Percentiles rank a stretch among this genome's conserved stretches.
Evolutionary conservation across 352 stramenopile genomes (phyloP).

Genomic region (Globisporangium emineosum): DNA sequence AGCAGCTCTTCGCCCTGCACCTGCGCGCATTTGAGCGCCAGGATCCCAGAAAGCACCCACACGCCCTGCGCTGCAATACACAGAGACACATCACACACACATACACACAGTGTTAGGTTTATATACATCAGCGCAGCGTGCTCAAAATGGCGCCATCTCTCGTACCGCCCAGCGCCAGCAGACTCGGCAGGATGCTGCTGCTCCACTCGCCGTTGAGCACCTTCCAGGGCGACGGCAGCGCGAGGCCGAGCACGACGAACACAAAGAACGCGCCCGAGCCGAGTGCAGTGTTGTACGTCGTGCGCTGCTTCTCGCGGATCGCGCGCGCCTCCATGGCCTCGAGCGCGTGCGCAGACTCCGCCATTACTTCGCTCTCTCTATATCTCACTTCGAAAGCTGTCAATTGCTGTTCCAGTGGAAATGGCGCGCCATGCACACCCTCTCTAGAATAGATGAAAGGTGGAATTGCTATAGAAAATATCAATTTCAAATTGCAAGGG

Average conservation of each 20-base stretch:
- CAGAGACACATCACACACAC: neutral
- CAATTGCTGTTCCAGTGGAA: conserved; percentile 1
- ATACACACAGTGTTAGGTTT: neutral
- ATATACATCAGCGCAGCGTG: neutral
- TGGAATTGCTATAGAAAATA: neutral
- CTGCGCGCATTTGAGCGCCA: conserved; percentile 61
- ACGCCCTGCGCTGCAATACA: conserved; percentile 36
- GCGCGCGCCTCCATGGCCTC: conserved; percentile 56
- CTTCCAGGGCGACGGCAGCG: conserved; percentile 62
- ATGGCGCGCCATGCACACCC: neutral
- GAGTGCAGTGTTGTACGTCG: conserved; percentile 61
- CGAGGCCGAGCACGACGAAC: conserved; percentile 38
- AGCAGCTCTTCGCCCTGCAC: conserved; percentile 63
- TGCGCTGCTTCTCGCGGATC: conserved; percentile 56
- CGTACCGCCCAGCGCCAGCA: conserved; percentile 50
- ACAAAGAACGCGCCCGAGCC: conserved; percentile 41
- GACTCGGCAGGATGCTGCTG: conserved; percentile 40
- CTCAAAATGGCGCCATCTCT: neutral
- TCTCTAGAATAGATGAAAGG: neutral
- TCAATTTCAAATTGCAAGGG: no score
- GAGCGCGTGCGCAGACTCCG: conserved; percentile 26
- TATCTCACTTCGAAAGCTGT: neutral
- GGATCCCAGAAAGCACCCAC: conserved; percentile 48
- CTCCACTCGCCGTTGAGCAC: conserved; percentile 80
- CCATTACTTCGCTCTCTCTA: neutral